These are phyloP conservation scores for Ploettnerulaceae sp. DNA, from an alignment of 2,329 filamentous ascomycete genomes.

Conservation along the genomic window DNA sequence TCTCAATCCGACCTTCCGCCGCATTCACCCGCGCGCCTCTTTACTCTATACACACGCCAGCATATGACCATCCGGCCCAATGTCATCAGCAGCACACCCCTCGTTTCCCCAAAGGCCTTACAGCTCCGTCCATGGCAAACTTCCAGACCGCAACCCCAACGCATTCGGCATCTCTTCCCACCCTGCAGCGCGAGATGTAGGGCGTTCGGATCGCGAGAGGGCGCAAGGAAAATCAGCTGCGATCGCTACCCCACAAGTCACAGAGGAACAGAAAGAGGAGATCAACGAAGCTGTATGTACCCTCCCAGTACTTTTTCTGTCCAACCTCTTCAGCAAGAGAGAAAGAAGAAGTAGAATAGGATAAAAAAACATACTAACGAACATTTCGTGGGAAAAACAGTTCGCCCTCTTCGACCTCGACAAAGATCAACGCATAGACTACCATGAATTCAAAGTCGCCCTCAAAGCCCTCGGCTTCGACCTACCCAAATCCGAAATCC, in stretches of 20 bases:
- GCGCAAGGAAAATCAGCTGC: constrained; percentile 20
- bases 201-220: constrained; percentile 34
- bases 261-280: constrained; percentile 87
- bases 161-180: constrained; percentile 36
- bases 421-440: constrained; percentile 90
- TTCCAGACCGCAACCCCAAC: constrained; percentile 43
- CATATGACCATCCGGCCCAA: constrained; percentile 8
- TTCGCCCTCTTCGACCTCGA: constrained; percentile 96
- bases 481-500: constrained; percentile 78
- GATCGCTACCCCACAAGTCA: constrained; percentile 44
- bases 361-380: not conserved
- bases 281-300: constrained; percentile 82
- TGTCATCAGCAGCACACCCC: constrained; percentile 47
- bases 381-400: constrained; percentile 39
- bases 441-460: constrained; percentile 96
- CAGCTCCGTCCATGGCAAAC: constrained; percentile 43
- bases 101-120: constrained; percentile 44
- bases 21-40: not conserved
- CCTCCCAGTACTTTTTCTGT: not conserved
- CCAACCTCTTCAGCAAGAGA: no score
- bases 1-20: no score
- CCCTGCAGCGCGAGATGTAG: constrained; percentile 37
- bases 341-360: not conserved
- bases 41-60: not conserved
- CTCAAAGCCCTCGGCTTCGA: constrained; percentile 95